These are phyloP conservation scores for Fistulinella staudtii DNA, from an alignment of 1,284 basidiomycete genomes.

Conservation along the genomic window DNA sequence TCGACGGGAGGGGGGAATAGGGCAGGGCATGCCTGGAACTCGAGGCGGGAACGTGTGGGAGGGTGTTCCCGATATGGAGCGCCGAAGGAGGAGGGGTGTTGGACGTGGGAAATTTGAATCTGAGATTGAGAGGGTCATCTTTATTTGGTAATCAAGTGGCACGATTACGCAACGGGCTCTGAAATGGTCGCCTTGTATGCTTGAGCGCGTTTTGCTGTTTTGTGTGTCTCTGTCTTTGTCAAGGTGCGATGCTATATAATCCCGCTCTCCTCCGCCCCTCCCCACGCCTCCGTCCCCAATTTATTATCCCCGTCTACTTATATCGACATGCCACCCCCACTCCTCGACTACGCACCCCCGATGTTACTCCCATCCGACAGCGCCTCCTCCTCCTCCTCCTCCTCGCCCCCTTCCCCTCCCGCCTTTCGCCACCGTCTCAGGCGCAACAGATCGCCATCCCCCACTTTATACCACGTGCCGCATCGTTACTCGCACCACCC, in stretches of 20 bases:
- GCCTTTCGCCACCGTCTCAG: constrained; percentile 21
- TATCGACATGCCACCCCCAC: not conserved
- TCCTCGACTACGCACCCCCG: constrained; percentile 1
- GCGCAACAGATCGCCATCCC: constrained; percentile 25
- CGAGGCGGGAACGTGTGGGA: constrained; percentile 31
- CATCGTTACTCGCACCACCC: no score
- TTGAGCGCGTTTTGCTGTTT: constrained; percentile 23
- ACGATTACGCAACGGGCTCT: constrained; percentile 29
- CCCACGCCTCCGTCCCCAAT: not conserved
- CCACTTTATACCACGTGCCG: constrained; percentile 7
- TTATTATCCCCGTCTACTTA: not conserved
- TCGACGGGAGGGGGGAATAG: not conserved
- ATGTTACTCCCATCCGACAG: constrained; percentile 21
- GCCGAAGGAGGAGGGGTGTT: not conserved
- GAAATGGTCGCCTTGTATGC: constrained; percentile 26
- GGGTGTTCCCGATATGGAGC: constrained; percentile 14
- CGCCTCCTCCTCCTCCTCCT: constrained; percentile 18
- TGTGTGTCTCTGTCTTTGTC: constrained; percentile 28
- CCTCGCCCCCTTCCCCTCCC: constrained; percentile 17
- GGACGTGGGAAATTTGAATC: constrained; percentile 11
- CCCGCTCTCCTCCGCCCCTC: constrained; percentile 21
- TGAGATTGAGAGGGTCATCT: constrained; percentile 18
- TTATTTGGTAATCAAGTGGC: constrained; percentile 20
- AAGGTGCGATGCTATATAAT: constrained; percentile 30
- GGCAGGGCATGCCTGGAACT: constrained; percentile 24